These are phyloP conservation scores for Lichtheimia hyalospora DNA, from an alignment of 371 early-diverging fungal genomes.

Conservation along the genomic window DNA sequence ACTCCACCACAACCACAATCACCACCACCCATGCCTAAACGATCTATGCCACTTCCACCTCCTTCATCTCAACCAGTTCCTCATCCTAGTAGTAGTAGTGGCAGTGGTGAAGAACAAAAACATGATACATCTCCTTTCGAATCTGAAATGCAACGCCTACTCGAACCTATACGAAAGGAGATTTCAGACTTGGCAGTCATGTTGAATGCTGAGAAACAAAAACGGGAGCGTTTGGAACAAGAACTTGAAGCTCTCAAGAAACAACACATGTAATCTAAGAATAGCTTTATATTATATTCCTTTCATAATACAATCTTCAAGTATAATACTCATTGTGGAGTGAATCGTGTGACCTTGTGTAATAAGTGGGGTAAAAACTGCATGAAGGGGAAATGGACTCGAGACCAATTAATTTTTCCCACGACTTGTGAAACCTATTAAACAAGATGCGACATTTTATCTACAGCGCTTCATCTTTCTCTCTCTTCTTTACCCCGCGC, in stretches of 20 bases:
- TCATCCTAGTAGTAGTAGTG: not conserved
- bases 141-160: not conserved
- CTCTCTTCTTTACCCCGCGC: constrained; percentile 1
- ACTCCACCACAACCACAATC: constrained; percentile 5
- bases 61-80: constrained; percentile 6
- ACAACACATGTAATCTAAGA: no score
- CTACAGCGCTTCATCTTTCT: not conserved
- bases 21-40: constrained; percentile 29
- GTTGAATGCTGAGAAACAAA: constrained; percentile 2
- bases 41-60: constrained; percentile 40
- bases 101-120: not conserved
- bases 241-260: not conserved
- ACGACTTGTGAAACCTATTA: not conserved
- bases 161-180: constrained; percentile 4
- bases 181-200: not conserved
- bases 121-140: not conserved
- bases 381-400: no score
- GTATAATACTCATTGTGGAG: no score
- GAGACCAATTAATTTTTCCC: constrained; percentile 4
- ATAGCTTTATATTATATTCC: no score
- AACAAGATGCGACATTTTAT: not conserved
- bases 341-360: no score
- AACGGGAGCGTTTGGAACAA: constrained; percentile 7
- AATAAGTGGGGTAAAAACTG: no score
- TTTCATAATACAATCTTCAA: no score